Evolutionary conservation across 2,329 filamentous ascomycete genomes (phyloP).

Genomic region (Stemphylium beticola): DNA sequence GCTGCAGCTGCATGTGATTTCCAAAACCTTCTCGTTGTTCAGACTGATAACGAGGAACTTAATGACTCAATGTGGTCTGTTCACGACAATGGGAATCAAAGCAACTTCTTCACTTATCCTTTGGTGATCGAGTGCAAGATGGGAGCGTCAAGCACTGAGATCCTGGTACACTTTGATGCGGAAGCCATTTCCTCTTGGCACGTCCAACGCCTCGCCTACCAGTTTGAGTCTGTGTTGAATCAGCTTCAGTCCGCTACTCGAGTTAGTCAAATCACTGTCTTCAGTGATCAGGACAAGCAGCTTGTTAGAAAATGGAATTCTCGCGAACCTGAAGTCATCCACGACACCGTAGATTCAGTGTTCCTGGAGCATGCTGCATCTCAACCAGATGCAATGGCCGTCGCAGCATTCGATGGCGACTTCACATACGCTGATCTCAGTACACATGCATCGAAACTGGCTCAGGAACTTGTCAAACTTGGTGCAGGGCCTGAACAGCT

Average conservation of each 20-base stretch:
- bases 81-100: constrained; percentile 34
- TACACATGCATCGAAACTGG: constrained; percentile 31
- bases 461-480: constrained; percentile 36
- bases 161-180: constrained; percentile 37
- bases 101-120: constrained; percentile 45
- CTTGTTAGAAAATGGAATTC: constrained; percentile 35
- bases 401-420: constrained; percentile 40
- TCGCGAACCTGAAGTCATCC: constrained; percentile 24
- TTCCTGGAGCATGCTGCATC: constrained; percentile 29
- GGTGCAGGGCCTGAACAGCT: constrained; percentile 43
- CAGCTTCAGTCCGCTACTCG: constrained; percentile 33
- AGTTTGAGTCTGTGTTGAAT: constrained; percentile 35
- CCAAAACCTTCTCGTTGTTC: constrained; percentile 62
- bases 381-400: constrained; percentile 29
- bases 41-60: constrained; percentile 43
- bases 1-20: constrained; percentile 63
- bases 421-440: constrained; percentile 38
- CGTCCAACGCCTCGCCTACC: constrained; percentile 37
- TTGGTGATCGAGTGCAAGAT: constrained; percentile 41
- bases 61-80: constrained; percentile 37
- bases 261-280: constrained; percentile 31
- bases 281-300: constrained; percentile 36
- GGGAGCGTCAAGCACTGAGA: constrained; percentile 23
- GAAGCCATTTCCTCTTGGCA: constrained; percentile 38
- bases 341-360: constrained; percentile 35